Base-by-base conservation (phyloP, 1,139 yeast species). In the Geotrichum cucujoidarum region DNA sequence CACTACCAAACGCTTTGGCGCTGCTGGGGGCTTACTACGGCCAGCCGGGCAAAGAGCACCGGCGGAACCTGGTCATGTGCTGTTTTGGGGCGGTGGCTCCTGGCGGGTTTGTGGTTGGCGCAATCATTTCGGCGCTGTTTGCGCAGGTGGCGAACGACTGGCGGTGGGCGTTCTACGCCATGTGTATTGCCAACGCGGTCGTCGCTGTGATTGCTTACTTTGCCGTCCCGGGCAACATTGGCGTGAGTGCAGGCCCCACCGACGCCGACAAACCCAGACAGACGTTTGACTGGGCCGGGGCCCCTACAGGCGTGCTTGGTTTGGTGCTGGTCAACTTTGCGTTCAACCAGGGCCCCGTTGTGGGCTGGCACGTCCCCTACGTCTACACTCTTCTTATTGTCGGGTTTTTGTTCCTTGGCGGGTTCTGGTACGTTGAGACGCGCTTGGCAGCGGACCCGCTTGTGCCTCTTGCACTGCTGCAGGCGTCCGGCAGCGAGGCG, bases 331-430 rank as follows among this genome's bases (percentile, higher is more conserved):
- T 78, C 53, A 76, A 77, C 56, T 72, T 78, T 53, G 75, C 82
- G 1, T 77, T 80, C 73, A 79, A 79, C 55, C 81, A 80, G 56
- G 85, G 80, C 7, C 83, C 86, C 0, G 72, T 71, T 25, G 76
- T 74, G 2, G 83, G 81, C 4, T 80, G 84, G 83, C 60, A 67
- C 2, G 59, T 47, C 2, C 72, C 74, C 0, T 78, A 78, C 53
- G 76, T 75, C 4, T 78, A 77, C 54, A 68, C 72, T 1, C 57
- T 78, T n/a, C 64, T 80, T 20, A 75, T 79, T 31, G 68, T 78
- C 14, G 81, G 83, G 0, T 50, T 69, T 1, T 25, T 73, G 1
- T 56, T 66, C 21, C 50, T 77, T 47, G 69, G 49, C 0, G 64
- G 58, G 1, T 76, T 77, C 50, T 59, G 65, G 41, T 57, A 57